Percentiles rank a stretch among this genome's conserved stretches.
phyloP scores from a whole-genome alignment of 2,329 filamentous ascomycete species.

The Alternaria sp. region DNA sequence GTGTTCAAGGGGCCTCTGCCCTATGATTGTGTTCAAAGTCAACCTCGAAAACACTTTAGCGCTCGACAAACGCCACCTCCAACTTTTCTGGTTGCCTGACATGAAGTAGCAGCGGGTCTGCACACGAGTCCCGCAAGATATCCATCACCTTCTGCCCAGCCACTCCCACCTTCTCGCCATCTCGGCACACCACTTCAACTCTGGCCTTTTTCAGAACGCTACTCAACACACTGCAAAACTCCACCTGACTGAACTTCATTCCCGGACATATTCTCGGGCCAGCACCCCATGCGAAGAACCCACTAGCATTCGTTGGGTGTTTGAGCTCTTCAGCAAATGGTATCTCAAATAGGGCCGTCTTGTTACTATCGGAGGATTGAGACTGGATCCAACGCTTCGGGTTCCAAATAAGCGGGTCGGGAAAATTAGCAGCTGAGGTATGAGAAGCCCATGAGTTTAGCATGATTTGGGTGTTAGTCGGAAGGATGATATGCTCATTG shows the following conservation, averaged over 20 bases:
- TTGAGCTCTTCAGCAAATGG: constrained; percentile 9
- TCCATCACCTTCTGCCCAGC: constrained; percentile 8
- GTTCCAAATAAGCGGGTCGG: constrained; percentile 32
- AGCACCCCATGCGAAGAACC: constrained; percentile 56
- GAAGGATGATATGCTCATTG: constrained; percentile 9
- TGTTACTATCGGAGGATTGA: not conserved
- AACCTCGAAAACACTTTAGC: not conserved
- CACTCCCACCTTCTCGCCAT: not conserved
- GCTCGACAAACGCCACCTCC: not conserved
- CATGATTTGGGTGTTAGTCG: constrained; percentile 18
- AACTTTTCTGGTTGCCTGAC: constrained; percentile 14
- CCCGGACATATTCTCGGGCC: constrained; percentile 61
- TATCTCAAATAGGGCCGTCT: not conserved
- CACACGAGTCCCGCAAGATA: constrained; percentile 17
- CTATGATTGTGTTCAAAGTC: too few species aligned
- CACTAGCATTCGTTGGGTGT: constrained; percentile 1
- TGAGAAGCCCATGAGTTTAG: constrained; percentile 35
- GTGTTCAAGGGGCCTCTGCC: too few species aligned
- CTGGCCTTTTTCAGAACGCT: constrained; percentile 17
- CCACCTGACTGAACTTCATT: constrained; percentile 63
- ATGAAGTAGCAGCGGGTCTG: constrained; percentile 16
- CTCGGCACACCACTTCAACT: constrained; percentile 3
- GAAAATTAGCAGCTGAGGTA: constrained; percentile 33
- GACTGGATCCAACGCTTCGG: constrained; percentile 44
- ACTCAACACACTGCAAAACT: constrained; percentile 58